Conservation (phyloP, 2,329 filamentous ascomycete species). For the Ophiocordyceps camponoti-rufipedis region DNA sequence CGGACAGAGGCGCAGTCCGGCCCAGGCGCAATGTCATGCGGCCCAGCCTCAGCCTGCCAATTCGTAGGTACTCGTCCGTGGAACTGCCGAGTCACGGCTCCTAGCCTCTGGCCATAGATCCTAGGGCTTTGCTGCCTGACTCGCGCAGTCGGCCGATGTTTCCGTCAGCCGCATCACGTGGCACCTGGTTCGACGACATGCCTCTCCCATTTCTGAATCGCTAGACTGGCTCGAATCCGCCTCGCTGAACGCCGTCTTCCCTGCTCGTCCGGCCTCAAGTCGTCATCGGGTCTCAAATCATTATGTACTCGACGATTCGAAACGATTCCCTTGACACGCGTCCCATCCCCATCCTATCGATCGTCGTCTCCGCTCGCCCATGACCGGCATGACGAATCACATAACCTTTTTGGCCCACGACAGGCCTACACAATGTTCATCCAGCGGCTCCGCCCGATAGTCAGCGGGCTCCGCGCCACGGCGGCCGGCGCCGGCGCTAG, state of each 20-base stretch:
- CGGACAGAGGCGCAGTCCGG: no score
- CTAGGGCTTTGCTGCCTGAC: background rate
- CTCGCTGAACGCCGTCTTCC: no score
- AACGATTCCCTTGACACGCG: no score
- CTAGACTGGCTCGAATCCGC: no score
- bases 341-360: no score
- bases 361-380: background rate
- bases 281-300: background rate
- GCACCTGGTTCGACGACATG: background rate
- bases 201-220: no score
- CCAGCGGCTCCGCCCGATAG: background rate
- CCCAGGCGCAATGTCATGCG: no score
- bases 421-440: background rate
- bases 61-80: background rate
- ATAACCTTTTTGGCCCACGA: background rate
- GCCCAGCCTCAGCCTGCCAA: no score
- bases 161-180: background rate
- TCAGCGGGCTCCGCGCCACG: background rate
- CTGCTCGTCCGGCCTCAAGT: background rate
- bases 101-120: background rate
- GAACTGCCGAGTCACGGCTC: background rate
- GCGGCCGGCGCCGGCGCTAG: background rate
- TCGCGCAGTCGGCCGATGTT: background rate
- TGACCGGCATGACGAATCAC: background rate
- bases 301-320: background rate